Evolutionary conservation across 202 grass and related monocot genomes (phyloP).

Genomic region (Setaria italica): DNA sequence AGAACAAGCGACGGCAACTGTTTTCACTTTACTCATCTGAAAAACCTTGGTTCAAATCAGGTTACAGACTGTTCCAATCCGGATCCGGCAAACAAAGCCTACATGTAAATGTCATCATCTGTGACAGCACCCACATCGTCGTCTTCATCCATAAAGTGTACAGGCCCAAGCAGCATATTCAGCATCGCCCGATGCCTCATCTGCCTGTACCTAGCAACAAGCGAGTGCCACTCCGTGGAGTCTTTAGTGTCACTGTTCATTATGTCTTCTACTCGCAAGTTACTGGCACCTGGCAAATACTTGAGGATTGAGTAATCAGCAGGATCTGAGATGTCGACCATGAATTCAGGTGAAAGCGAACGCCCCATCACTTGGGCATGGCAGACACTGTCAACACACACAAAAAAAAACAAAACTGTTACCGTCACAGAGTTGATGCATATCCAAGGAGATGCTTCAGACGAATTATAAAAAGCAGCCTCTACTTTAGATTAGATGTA

Average conservation of each 20-base stretch:
- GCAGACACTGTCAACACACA: constrained; percentile 59
- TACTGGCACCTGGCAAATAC: constrained; percentile 52
- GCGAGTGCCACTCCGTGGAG: constrained; percentile 52
- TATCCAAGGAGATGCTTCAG: constrained; percentile 15
- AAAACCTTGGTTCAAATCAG: constrained; percentile 1
- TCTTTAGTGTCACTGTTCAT: constrained; percentile 16
- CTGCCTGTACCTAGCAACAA: constrained; percentile 54
- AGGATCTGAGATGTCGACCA: constrained; percentile 48
- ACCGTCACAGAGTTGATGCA: neutral
- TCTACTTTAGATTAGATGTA: constrained; percentile 6
- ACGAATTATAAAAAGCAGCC: neutral
- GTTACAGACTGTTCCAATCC: constrained; percentile 25
- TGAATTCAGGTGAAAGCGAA: constrained; percentile 61
- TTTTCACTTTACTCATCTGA: constrained; percentile 30
- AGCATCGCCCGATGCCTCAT: constrained; percentile 53
- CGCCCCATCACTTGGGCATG: constrained; percentile 78
- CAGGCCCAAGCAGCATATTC: constrained; percentile 52
- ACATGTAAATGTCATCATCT: constrained; percentile 45
- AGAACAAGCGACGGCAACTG: neutral
- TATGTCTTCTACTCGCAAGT: neutral
- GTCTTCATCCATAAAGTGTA: constrained; percentile 55
- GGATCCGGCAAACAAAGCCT: constrained; percentile 19
- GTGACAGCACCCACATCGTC: constrained; percentile 44
- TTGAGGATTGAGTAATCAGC: constrained; percentile 51
- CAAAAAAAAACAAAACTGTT: constrained; percentile 26